Evolutionary conservation across 2,329 filamentous ascomycete genomes (phyloP), one percentile per base, ranked within the genome.

Genomic region (Penicillium sp.): DNA sequence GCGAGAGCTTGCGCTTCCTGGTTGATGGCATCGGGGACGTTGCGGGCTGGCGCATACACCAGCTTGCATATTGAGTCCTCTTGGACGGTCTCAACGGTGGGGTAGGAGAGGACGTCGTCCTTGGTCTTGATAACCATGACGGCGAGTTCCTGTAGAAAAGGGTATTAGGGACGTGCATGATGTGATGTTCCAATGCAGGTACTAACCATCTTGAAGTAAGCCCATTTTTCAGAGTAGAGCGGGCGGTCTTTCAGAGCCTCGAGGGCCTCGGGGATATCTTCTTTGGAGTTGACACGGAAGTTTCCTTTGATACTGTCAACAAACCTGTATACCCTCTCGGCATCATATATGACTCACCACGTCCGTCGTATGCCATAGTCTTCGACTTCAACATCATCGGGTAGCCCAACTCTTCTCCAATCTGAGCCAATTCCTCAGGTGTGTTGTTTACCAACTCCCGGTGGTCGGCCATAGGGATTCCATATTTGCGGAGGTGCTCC

Each of bases 51-150:
- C 52, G 89, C 88, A 71, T 93, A 97, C 2, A 93, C 91, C 63
- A 93, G 87, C 67, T 96, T 94, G 83, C 94, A 97, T 67, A 99
- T 92, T 70, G 87, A 94, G 75, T 97, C 90, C 75, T 97, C 91
- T 68, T 99, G 94, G 31, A 97, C 84, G 1, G 93, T 97, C 79
- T 99, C 94, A 2, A 97, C 93, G 0, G 89, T 89, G 0, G 94
- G 93, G 71, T 94, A 97, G 5, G 93, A 86, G 33, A 92, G 79
- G 4, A 85, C 81, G 6, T 78, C 76, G 64, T 96, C 87, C 70
- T 93, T 89, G 0, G 90, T 96, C 70, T 96, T 90, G 57, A 97
- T 86, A 9, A 97, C 93, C 87, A 97, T 96, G 65, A 96, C 93
- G 6, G 94, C 90, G 53, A 97, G 79, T 78, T 97, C 93, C 76